These are phyloP conservation scores for Yarrowia sp. DNA, from an alignment of 805 yeast genomes.

Conservation along the genomic window DNA sequence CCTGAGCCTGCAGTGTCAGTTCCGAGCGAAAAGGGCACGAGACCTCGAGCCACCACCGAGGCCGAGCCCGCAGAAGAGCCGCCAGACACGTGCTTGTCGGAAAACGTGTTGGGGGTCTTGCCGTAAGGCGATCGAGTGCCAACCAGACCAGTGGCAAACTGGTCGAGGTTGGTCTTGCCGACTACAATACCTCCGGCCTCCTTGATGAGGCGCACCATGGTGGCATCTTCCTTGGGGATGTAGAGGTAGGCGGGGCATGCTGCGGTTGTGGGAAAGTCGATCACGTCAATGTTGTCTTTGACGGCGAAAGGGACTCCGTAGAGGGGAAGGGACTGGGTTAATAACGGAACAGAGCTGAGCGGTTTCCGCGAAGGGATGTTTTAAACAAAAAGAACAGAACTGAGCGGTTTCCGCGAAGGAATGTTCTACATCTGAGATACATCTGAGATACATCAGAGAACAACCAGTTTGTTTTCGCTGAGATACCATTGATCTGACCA, in stretches of 20 bases:
- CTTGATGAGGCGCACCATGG: slow-evolving; percentile 74
- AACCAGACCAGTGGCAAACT: slow-evolving; percentile 96
- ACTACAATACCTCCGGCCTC: slow-evolving; percentile 91
- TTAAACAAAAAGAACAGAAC: neutral
- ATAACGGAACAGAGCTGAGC: neutral
- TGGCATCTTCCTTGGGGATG: slow-evolving; percentile 73
- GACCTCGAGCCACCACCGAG: slow-evolving; percentile 84
- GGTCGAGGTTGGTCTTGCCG: slow-evolving; percentile 95
- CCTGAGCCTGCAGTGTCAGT: slow-evolving; percentile 99
- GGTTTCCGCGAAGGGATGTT: too few relatives aligned
- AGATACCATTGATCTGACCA: too few relatives aligned
- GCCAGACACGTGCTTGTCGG: slow-evolving; percentile 81
- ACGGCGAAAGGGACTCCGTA: slow-evolving; percentile 96
- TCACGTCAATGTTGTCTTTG: slow-evolving; percentile 92
- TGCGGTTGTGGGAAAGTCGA: slow-evolving; percentile 84
- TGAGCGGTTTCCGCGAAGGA: too few relatives aligned
- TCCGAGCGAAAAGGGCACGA: slow-evolving; percentile 87
- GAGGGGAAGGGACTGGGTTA: slow-evolving; percentile 56
- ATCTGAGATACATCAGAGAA: too few relatives aligned
- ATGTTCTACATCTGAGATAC: too few relatives aligned
- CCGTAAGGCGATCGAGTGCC: slow-evolving; percentile 97
- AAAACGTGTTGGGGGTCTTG: slow-evolving; percentile 79
- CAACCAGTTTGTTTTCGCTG: too few relatives aligned
- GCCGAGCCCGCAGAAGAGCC: slow-evolving; percentile 98
- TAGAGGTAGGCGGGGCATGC: slow-evolving; percentile 90